A percentile compares a stretch with the other conserved stretches of the same genome.
Evolutionary conservation across 1,139 yeast genomes (phyloP).

Genomic region (Geotrichum citri-aurantii): DNA sequence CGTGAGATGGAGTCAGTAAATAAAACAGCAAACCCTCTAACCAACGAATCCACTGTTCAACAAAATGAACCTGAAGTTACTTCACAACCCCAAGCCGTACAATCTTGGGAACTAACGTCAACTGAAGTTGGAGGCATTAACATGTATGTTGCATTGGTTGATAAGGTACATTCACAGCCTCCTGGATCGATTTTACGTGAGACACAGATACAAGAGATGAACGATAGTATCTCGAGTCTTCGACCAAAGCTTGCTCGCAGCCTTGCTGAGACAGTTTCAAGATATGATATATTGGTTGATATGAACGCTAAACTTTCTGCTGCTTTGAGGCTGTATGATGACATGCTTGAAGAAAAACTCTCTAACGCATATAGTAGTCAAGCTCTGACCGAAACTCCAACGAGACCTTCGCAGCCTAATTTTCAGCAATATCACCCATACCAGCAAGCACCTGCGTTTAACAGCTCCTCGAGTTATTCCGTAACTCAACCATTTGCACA

Average conservation of each 20-base stretch:
- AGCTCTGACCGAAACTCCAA: constrained; percentile 4
- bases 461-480: background rate
- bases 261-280: constrained; percentile 55
- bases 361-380: constrained; percentile 42
- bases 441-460: constrained; percentile 2
- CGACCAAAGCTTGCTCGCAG: constrained; percentile 73
- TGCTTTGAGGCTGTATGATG: constrained; percentile 72
- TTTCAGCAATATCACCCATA: constrained; percentile 1
- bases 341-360: constrained; percentile 64
- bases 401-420: constrained; percentile 17
- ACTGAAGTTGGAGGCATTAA: constrained; percentile 65
- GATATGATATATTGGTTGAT: constrained; percentile 66
- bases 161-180: constrained; percentile 47
- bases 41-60: constrained; percentile 9
- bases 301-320: constrained; percentile 79
- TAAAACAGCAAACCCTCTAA: constrained; percentile 15
- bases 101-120: constrained; percentile 42
- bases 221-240: constrained; percentile 55
- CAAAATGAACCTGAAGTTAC: constrained; percentile 22
- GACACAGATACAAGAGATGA: constrained; percentile 55
- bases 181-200: constrained; percentile 55
- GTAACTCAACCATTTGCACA: constrained; percentile 12
- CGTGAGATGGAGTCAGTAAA: constrained; percentile 48
- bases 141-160: constrained; percentile 62
- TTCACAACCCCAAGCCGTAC: constrained; percentile 16